Conservation (phyloP, 2,329 filamentous ascomycete genomes). For the Aspergillus neoniger region DNA sequence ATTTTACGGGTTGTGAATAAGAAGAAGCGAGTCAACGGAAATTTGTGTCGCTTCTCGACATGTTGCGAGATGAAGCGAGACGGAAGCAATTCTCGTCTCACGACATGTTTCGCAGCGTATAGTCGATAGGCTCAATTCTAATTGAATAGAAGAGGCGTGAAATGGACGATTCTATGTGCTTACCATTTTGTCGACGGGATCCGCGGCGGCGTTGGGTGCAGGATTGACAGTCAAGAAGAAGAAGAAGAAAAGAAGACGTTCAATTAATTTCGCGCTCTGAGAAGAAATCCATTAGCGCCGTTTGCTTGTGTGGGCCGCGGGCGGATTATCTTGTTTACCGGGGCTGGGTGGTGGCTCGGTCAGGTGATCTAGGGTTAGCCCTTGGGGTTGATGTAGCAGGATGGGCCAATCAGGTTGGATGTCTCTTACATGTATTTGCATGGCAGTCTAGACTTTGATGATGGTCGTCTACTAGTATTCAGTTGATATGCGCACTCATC, state of each 20-base stretch:
- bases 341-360: not conserved
- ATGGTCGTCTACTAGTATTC: no score
- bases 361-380: slow-evolving; percentile 26
- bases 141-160: slow-evolving; percentile 20
- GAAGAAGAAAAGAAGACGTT: slow-evolving; percentile 16
- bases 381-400: not conserved
- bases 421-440: no score
- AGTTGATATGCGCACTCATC: no score
- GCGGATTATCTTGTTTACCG: slow-evolving; percentile 25
- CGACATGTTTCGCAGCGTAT: slow-evolving; percentile 43
- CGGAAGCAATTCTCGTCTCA: slow-evolving; percentile 26
- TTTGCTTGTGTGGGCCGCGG: slow-evolving; percentile 38
- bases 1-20: slow-evolving; percentile 24
- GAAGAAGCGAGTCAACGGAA: slow-evolving; percentile 38
- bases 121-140: slow-evolving; percentile 39
- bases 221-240: slow-evolving; percentile 41
- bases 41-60: slow-evolving; percentile 30
- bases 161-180: slow-evolving; percentile 54
- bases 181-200: slow-evolving; percentile 58
- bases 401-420: no score
- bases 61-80: slow-evolving; percentile 28
- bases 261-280: slow-evolving; percentile 17
- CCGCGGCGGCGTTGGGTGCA: slow-evolving; percentile 51
- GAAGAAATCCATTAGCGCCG: slow-evolving; percentile 22
- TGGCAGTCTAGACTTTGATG: no score